Evolutionary conservation across 2,329 filamentous ascomycete species (phyloP).

Genomic region (Diplocarpon rosae): DNA sequence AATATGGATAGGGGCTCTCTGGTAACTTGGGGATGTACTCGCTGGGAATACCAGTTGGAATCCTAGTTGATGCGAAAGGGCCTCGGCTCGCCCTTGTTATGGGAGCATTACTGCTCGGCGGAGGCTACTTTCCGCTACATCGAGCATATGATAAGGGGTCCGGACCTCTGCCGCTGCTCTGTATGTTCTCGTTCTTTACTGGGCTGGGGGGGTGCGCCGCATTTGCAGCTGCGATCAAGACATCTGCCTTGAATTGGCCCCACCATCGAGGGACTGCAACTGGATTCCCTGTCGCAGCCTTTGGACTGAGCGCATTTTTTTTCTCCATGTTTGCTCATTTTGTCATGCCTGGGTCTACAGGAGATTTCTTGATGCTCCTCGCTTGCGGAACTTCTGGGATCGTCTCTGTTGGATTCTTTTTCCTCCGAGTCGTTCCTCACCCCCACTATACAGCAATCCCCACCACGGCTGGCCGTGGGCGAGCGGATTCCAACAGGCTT

Average conservation of each 20-base stretch:
- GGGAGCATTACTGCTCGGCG: constrained; percentile 59
- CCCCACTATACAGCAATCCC: constrained; percentile 34
- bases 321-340: constrained; percentile 73
- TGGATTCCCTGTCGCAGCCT: constrained; percentile 83
- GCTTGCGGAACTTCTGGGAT: constrained; percentile 69
- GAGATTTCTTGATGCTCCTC: constrained; percentile 69
- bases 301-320: constrained; percentile 92
- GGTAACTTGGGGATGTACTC: constrained; percentile 93
- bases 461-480: constrained; percentile 27
- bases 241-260: constrained; percentile 83
- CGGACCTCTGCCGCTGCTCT: constrained; percentile 51
- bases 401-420: constrained; percentile 70
- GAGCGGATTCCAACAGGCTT: constrained; percentile 26
- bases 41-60: constrained; percentile 76
- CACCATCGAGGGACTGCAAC: constrained; percentile 86
- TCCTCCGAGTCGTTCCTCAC: constrained; percentile 63
- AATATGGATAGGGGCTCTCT: constrained; percentile 43
- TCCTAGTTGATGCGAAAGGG: constrained; percentile 74
- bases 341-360: constrained; percentile 73
- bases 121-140: constrained; percentile 81
- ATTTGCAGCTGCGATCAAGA: constrained; percentile 82
- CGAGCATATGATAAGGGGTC: constrained; percentile 61
- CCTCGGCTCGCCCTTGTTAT: constrained; percentile 68
- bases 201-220: constrained; percentile 83
- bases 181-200: constrained; percentile 75